phyloP scores from a whole-genome alignment of 345 rosid species.

The Laguncularia racemosa region DNA sequence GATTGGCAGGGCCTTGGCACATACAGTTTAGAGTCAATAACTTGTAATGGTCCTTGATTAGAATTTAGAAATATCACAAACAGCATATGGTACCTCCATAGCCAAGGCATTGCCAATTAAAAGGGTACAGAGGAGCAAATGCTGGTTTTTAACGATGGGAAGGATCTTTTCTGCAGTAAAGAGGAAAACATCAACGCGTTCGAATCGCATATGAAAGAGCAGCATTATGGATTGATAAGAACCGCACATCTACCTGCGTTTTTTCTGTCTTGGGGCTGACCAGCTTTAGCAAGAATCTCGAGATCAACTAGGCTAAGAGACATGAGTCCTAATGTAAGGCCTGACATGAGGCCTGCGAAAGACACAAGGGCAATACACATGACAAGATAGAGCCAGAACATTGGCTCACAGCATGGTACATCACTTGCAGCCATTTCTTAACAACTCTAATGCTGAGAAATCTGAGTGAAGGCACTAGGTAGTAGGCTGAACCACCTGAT shows the following conservation, averaged over 20 bases:
- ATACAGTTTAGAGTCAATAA: neutral
- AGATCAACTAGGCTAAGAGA: conserved; percentile 82
- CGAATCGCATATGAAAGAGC: neutral
- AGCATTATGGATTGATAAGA: neutral
- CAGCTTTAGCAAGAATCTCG: conserved; percentile 72
- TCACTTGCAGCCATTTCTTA: conserved; percentile 72
- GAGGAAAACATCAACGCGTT: neutral
- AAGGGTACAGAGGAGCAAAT: conserved; percentile 72
- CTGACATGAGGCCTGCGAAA: conserved; percentile 93
- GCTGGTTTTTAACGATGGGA: conserved; percentile 80
- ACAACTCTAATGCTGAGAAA: neutral
- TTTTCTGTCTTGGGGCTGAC: conserved; percentile 59
- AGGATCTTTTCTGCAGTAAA: conserved; percentile 56
- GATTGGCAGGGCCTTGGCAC: conserved; percentile 59
- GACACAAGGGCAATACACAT: conserved; percentile 45
- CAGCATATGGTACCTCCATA: conserved; percentile 55
- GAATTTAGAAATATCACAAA: neutral
- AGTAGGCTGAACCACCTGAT: no score
- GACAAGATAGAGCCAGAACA: conserved; percentile 72
- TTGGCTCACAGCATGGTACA: conserved; percentile 76
- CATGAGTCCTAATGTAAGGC: conserved; percentile 88
- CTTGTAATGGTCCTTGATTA: neutral
- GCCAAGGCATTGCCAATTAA: conserved; percentile 82
- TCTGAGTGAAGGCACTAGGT: no score
- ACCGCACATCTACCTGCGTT: conserved; percentile 44